Conservation (phyloP, 441 rosid genomes). For the Adansonia grandidieri region DNA sequence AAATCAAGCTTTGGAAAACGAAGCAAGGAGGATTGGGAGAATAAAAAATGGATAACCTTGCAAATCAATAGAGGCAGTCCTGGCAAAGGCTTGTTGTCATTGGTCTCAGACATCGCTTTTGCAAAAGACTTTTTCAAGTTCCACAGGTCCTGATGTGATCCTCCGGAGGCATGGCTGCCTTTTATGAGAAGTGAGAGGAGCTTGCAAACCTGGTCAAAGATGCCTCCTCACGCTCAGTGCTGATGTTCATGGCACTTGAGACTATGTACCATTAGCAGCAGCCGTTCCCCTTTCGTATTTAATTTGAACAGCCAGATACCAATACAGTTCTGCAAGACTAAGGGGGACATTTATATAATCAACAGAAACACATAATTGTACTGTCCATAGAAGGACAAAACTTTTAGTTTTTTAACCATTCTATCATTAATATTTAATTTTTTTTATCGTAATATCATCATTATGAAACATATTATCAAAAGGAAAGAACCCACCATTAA, state of each 20-base stretch:
- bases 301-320: too few relatives aligned
- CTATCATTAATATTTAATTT: too few relatives aligned
- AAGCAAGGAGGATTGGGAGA: too few relatives aligned
- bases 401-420: too few relatives aligned
- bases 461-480: too few relatives aligned
- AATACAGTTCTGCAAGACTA: too few relatives aligned
- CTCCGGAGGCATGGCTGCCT: slow-evolving; percentile 32
- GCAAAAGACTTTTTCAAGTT: slow-evolving; percentile 31
- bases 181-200: slow-evolving; percentile 38
- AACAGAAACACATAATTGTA: too few relatives aligned
- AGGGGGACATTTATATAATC: too few relatives aligned
- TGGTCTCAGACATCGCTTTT: slow-evolving; percentile 39
- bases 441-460: too few relatives aligned
- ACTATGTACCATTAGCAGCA: slow-evolving; percentile 36
- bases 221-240: slow-evolving; percentile 33
- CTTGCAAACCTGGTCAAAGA: slow-evolving; percentile 43
- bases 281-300: slow-evolving; percentile 26
- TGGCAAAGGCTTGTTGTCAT: slow-evolving; percentile 42
- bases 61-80: slow-evolving; percentile 63
- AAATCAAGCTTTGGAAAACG: neutral
- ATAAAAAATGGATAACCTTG: slow-evolving; percentile 40
- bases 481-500: slow-evolving; percentile 1
- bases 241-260: neutral
- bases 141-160: slow-evolving; percentile 19
- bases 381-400: too few relatives aligned